A percentile compares a stretch with the other conserved stretches of the same genome.
Conservation (phyloP, 495 filamentous ascomycete species). For the Polyplosphaeria fusca region DNA sequence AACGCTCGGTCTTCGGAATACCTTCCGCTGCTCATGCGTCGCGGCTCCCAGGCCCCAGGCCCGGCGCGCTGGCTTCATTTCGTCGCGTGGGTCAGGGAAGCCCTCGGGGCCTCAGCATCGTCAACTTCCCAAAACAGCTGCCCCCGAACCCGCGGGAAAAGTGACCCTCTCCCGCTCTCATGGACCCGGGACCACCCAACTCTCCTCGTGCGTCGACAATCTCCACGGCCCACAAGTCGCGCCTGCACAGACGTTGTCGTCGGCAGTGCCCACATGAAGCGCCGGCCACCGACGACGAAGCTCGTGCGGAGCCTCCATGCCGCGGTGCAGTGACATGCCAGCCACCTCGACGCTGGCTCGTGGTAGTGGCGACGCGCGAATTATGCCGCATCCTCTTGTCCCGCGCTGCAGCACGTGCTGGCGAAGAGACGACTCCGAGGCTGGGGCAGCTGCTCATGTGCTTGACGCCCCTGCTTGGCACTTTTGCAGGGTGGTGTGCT, state of each 20-base stretch:
- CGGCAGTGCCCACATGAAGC: neutral
- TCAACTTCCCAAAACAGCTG: constrained; percentile 1
- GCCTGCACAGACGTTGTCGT: neutral
- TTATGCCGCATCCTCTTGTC: constrained; percentile 1
- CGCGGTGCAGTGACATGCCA: neutral
- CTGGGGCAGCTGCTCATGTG: constrained; percentile 23
- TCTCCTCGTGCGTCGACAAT: neutral
- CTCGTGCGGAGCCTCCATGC: neutral
- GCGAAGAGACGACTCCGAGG: constrained; percentile 13
- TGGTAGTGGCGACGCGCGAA: neutral
- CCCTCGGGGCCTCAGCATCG: neutral
- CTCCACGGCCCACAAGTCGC: neutral
- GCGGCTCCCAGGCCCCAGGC: constrained; percentile 19
- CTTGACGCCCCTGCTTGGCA: constrained; percentile 23
- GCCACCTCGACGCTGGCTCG: neutral
- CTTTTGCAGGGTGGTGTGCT: neutral
- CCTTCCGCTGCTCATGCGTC: constrained; percentile 8
- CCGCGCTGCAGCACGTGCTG: neutral
- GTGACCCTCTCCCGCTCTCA: constrained; percentile 13
- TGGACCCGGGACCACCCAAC: constrained; percentile 16
- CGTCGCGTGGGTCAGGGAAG: constrained; percentile 10
- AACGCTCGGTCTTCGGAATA: constrained; percentile 1
- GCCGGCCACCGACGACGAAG: constrained; percentile 18
- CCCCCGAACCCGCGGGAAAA: neutral
- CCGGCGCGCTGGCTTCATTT: constrained; percentile 12